Evolutionary conservation across 495 filamentous ascomycete genomes (phyloP).

Genomic region (Hypoxylon cercidicola): DNA sequence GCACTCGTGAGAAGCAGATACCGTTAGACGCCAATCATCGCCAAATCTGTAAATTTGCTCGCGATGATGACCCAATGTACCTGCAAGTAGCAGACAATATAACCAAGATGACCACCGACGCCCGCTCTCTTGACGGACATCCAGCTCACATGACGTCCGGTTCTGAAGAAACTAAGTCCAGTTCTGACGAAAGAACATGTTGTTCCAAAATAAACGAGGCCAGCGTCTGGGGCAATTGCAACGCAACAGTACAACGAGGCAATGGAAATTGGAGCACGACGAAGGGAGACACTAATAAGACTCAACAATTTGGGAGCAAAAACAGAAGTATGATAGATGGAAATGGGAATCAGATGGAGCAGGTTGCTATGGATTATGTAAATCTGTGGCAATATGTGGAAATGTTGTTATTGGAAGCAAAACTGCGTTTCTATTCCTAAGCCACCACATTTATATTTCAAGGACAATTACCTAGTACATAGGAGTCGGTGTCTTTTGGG

Average conservation of each 20-base stretch:
- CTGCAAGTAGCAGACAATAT: constrained; percentile 41
- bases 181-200: too few relatives aligned
- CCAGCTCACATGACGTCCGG: neutral
- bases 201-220: constrained; percentile 4
- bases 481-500: too few relatives aligned
- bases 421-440: neutral
- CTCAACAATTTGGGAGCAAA: constrained; percentile 15
- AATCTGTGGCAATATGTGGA: neutral
- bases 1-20: constrained; percentile 41
- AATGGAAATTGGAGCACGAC: constrained; percentile 2
- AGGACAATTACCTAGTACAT: too few relatives aligned
- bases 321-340: constrained; percentile 7
- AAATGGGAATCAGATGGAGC: constrained; percentile 6
- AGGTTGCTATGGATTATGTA: neutral
- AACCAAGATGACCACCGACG: constrained; percentile 25
- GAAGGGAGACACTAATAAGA: constrained; percentile 11
- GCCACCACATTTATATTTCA: neutral
- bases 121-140: neutral
- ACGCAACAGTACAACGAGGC: constrained; percentile 14
- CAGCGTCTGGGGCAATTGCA: neutral
- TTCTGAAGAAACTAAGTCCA: constrained; percentile 2
- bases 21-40: constrained; percentile 42
- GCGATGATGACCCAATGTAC: constrained; percentile 42
- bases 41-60: constrained; percentile 43
- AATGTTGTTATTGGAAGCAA: neutral